Evolutionary conservation across 2,329 filamentous ascomycete species (phyloP), one percentile per base, ranked within the genome.

Genomic region (Penicillium sp.): DNA sequence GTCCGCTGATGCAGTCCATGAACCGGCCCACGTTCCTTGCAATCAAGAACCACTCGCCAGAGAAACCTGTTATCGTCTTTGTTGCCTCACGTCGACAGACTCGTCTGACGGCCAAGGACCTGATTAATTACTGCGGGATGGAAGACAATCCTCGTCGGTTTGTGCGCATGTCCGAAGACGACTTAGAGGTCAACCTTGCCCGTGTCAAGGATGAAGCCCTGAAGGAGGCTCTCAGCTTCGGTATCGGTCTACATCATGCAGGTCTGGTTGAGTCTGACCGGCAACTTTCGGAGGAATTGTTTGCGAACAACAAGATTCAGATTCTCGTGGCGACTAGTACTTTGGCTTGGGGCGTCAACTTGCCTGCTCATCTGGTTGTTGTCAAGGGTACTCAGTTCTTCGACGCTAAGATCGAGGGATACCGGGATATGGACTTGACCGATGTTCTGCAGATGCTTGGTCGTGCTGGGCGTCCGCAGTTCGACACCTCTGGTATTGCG

Each of bases 321-420:
- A 93, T 99, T 53, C 81, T 99, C 0, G 86, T 99, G 4, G 94
- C 94, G 3, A 99, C 94, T 0, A 95, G 90, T 69, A 99, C 95
- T 0, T 82, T 99, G 24, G 94, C 94, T 0, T 99, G 94, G 94
- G 95, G 94, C 74, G 93, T 99, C 65, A 99, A 99, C 70, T 78
- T 99, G 65, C 95, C 95, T 0, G 94, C 95, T 1, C 95, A 99
- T 74, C 80, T 99, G 5, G 94, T 99, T 2, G 89, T 99, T 1
- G 95, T 99, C 54, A 99, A 99, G 72, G 94, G 94, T 49, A 99
- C 94, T 0, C 95, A 99, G 66, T 99, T 89, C 76, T 99, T 95
- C 69, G 94, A 99, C 65, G 94, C 94, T 36, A 99, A 99, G 74
- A 94, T 90, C 4, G 94, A 97, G 76, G 93, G 88, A 0, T 99